Base-by-base conservation (phyloP, 306 rosid species). In the Gynostemma pentaphyllum region DNA sequence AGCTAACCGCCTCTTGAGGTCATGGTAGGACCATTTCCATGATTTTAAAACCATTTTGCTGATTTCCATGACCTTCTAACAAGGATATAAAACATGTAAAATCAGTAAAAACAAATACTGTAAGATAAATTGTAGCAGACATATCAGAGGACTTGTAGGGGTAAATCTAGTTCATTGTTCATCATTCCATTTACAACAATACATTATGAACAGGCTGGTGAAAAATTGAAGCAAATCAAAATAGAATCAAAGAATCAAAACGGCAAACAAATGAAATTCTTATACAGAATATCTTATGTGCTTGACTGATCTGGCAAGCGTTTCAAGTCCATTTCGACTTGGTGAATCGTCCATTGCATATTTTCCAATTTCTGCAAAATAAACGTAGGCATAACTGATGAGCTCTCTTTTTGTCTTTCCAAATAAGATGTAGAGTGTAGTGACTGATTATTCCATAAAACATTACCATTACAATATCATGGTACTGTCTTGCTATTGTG, bases 261-360 rank as follows among this genome's bases (percentile, higher is more conserved):
- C 24, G 34, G 22, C 49, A 18, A 67, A 49, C 34, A 45, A 21
- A 29, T 15, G 10, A 23, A 36, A 34, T 14, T 14, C 18, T 2
- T 66, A 12, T 21, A 27, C 0, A 9, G 16, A 21, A 66, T 50
- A 1, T 55, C 53, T 74, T 79, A 84, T 2, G 83, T 30, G 62
- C 45, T 70, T 19, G 81, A 64, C 21, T 81, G 70, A 63, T 88
- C 95, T 5, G 87, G 92, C 66, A 77, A 62, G 72, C 85, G 94
- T 64, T 76, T 84, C 70, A 82, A 74, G 75, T 88, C 99, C 86
- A 81, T 84, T 73, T 94, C 95, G 65, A 94, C 97, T 80, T 94
- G 94, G 56, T 84, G 81, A 64, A 94, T 94, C 24, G 94, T 94
- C 99, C 99, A 94, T 70, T 82, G 90, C 94, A 92, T 80, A 62